A percentile compares a stretch with the other conserved stretches of the same genome.
These are phyloP conservation scores for Fusarium nanum DNA, from an alignment of 2,329 filamentous ascomycete genomes.

Conservation along the genomic window DNA sequence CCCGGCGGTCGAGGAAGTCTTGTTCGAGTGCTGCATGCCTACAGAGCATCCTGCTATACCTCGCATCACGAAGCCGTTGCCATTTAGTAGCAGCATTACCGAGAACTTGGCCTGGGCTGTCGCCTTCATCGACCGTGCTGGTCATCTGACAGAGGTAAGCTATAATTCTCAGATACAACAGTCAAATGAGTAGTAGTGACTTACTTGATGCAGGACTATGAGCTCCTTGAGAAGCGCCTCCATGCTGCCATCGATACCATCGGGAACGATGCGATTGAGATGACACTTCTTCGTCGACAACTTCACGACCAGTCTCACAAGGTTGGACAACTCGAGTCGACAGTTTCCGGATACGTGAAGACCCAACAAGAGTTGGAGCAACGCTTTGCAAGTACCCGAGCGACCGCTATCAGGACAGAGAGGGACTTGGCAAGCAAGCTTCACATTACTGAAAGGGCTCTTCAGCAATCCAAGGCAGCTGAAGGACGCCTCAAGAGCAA, in stretches of 20 bases:
- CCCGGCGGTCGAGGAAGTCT: neutral
- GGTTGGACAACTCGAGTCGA: neutral
- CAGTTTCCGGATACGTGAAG: neutral
- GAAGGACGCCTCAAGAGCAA: slow-evolving; percentile 2
- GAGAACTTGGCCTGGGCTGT: slow-evolving; percentile 3
- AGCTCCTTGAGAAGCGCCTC: neutral
- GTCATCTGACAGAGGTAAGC: neutral
- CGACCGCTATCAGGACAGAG: neutral
- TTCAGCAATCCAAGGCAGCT: neutral
- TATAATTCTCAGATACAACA: neutral
- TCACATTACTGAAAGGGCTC: neutral
- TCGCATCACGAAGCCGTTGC: neutral
- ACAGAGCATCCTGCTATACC: neutral
- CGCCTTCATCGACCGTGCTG: slow-evolving; percentile 4
- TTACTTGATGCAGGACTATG: neutral
- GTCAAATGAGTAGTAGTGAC: fast-evolving
- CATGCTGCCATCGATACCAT: slow-evolving; percentile 4
- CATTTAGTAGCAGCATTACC: neutral
- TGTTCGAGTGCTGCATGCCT: neutral
- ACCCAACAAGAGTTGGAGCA: neutral
- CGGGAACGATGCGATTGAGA: slow-evolving; percentile 5
- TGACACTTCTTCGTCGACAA: neutral
- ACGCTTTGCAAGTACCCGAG: neutral
- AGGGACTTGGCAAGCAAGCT: neutral
- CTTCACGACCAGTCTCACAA: neutral